phyloP scores from a whole-genome alignment of 2,329 filamentous ascomycete species.

The Leptographium flavum region DNA sequence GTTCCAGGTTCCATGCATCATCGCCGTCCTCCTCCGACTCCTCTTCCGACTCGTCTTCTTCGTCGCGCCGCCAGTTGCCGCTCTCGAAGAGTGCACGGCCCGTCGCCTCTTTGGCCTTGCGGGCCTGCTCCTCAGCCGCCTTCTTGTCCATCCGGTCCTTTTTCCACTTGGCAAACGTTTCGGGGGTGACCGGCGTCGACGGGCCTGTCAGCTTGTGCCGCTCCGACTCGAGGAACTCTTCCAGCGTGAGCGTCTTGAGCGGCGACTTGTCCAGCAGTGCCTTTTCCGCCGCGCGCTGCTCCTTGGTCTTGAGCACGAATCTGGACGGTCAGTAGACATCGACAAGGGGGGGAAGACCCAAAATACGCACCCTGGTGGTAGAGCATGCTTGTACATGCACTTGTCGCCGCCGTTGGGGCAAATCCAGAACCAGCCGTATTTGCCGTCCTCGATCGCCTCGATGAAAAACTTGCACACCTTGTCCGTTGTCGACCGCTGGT shows the following conservation, averaged over 20 bases:
- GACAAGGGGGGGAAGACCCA: not conserved
- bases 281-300: constrained; percentile 90
- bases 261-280: constrained; percentile 92
- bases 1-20: constrained; percentile 64
- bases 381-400: constrained; percentile 95
- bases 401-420: constrained; percentile 95
- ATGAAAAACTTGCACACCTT: constrained; percentile 99
- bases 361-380: constrained; percentile 70
- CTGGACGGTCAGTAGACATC: constrained; percentile 31
- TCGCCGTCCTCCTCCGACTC: constrained; percentile 39
- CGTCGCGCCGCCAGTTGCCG: constrained; percentile 69
- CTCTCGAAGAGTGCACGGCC: constrained; percentile 92
- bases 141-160: constrained; percentile 90
- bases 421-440: constrained; percentile 98
- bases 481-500: constrained; percentile 87
- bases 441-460: constrained; percentile 91
- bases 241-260: constrained; percentile 82
- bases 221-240: constrained; percentile 95
- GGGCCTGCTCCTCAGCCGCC: constrained; percentile 80
- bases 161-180: constrained; percentile 95
- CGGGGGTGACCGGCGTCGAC: constrained; percentile 84
- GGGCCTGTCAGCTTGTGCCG: constrained; percentile 86
- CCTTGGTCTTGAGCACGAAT: constrained; percentile 94
- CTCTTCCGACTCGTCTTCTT: constrained; percentile 48
- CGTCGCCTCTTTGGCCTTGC: constrained; percentile 86